Conservation (phyloP, 495 filamentous ascomycete species). For the Astrothelium subdiscretum region DNA sequence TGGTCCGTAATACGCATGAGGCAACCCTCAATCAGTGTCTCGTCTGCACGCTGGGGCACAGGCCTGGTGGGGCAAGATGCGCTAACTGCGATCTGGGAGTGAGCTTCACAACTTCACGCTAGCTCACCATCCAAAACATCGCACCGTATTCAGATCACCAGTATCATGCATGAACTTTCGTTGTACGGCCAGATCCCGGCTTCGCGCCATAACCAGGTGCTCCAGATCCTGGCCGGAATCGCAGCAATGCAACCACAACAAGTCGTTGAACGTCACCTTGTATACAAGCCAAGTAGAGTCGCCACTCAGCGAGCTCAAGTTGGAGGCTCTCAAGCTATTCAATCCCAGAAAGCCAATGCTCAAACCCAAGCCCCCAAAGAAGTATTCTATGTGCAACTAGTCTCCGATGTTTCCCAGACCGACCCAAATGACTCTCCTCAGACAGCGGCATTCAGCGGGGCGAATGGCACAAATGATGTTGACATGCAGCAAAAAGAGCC, state of each 20-base stretch:
- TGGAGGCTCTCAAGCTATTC: slow-evolving; percentile 25
- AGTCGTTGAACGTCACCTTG: slow-evolving; percentile 47
- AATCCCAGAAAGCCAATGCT: slow-evolving; percentile 11
- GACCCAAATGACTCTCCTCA: not conserved
- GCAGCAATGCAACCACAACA: slow-evolving; percentile 54
- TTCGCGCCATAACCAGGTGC: slow-evolving; percentile 43
- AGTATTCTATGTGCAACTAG: slow-evolving; percentile 33
- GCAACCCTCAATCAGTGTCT: too few species aligned
- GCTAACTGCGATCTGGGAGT: too few species aligned
- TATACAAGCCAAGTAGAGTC: slow-evolving; percentile 46
- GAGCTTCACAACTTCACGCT: too few species aligned
- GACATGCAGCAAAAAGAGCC: slow-evolving; percentile 18
- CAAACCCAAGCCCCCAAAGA: slow-evolving; percentile 18
- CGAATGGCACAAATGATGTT: slow-evolving; percentile 14
- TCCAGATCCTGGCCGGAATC: slow-evolving; percentile 56
- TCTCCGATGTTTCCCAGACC: slow-evolving; percentile 9
- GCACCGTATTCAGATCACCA: too few species aligned
- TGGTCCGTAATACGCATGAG: too few species aligned
- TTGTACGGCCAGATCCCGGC: slow-evolving; percentile 38
- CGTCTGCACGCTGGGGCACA: too few species aligned
- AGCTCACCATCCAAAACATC: too few species aligned
- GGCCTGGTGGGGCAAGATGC: too few species aligned
- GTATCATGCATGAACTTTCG: slow-evolving; percentile 41
- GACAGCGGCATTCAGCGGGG: not conserved
- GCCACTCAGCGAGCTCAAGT: slow-evolving; percentile 3